phyloP scores from a whole-genome alignment of 148 eudicot genomes.

The Fagopyrum homotropicum region DNA sequence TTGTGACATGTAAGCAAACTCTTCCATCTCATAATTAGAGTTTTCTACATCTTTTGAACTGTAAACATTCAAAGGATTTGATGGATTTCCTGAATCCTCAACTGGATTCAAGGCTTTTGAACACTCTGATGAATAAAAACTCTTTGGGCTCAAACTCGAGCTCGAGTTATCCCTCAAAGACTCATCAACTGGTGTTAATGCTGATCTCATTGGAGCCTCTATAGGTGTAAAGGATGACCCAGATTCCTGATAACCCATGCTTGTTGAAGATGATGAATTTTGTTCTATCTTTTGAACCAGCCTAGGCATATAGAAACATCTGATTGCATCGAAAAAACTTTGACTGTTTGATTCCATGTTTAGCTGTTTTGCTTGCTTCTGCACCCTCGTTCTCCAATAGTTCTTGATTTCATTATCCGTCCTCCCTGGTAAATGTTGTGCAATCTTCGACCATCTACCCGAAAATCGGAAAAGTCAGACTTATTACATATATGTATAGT shows the following conservation, averaged over 20 bases:
- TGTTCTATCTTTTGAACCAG: constrained; percentile 46
- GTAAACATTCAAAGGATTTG: neutral
- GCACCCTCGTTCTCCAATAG: constrained; percentile 78
- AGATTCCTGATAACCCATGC: neutral
- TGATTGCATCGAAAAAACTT: constrained; percentile 28
- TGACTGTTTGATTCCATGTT: constrained; percentile 22
- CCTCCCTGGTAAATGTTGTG: constrained; percentile 61
- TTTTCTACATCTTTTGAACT: neutral
- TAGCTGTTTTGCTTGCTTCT: constrained; percentile 48
- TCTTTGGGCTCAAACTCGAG: neutral
- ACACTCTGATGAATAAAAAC: neutral
- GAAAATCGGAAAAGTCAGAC: neutral
- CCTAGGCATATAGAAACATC: constrained; percentile 49
- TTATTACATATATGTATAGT: neutral
- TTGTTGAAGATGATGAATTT: neutral
- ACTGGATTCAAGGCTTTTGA: neutral
- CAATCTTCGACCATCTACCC: constrained; percentile 67
- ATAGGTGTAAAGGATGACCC: neutral
- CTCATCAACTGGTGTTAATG: neutral
- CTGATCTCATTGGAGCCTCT: neutral
- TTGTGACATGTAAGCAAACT: neutral
- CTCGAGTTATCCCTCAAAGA: neutral
- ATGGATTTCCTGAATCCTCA: neutral
- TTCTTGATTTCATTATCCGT: constrained; percentile 66
- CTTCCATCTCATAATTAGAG: constrained; percentile 10